Evolutionary conservation across 192 early-diverging fungal genomes (phyloP).

Genomic region (Coemansia sp.): DNA sequence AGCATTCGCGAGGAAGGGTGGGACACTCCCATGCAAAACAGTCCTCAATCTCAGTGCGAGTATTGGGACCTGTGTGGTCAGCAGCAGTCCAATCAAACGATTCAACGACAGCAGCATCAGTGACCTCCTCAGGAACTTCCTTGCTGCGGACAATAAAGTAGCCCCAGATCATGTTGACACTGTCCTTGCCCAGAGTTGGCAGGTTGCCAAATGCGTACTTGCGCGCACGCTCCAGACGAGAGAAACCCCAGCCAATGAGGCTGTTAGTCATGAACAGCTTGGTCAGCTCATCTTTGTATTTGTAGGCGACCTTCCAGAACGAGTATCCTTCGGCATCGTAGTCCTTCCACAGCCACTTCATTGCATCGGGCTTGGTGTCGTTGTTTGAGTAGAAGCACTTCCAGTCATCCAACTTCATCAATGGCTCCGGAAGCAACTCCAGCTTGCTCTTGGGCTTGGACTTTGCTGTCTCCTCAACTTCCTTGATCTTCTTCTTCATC

Average conservation of each 20-base stretch:
- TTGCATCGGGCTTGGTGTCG: slow-evolving; percentile 78
- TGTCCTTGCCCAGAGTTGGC: slow-evolving; percentile 77
- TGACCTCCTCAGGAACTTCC: slow-evolving; percentile 74
- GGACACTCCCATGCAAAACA: slow-evolving; percentile 88
- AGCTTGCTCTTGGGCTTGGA: slow-evolving; percentile 92
- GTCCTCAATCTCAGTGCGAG: slow-evolving; percentile 60
- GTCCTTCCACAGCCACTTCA: slow-evolving; percentile 94
- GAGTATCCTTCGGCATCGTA: slow-evolving; percentile 86
- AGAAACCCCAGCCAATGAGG: slow-evolving; percentile 90
- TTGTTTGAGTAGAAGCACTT: slow-evolving; percentile 98
- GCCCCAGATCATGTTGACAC: slow-evolving; percentile 87
- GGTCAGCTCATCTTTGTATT: slow-evolving; percentile 93
- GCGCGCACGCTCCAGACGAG: slow-evolving; percentile 85
- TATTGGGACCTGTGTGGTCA: slow-evolving; percentile 64
- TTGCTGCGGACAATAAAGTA: slow-evolving; percentile 92
- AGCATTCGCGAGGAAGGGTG: slow-evolving; percentile 67
- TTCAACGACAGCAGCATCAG: slow-evolving; percentile 84
- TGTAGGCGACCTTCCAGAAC: slow-evolving; percentile 90
- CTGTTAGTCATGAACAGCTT: slow-evolving; percentile 89
- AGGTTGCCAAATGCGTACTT: slow-evolving; percentile 95
- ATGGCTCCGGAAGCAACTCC: slow-evolving; percentile 80
- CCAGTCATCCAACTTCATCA: slow-evolving; percentile 88
- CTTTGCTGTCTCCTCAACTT: slow-evolving; percentile 62
- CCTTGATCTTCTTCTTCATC: slow-evolving; percentile 46
- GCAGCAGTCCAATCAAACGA: slow-evolving; percentile 81